Evolutionary conservation across 768 basidiomycete genomes (phyloP), one percentile per base, ranked within the genome.

Genomic region (Chalciporus pseudorubinellus): DNA sequence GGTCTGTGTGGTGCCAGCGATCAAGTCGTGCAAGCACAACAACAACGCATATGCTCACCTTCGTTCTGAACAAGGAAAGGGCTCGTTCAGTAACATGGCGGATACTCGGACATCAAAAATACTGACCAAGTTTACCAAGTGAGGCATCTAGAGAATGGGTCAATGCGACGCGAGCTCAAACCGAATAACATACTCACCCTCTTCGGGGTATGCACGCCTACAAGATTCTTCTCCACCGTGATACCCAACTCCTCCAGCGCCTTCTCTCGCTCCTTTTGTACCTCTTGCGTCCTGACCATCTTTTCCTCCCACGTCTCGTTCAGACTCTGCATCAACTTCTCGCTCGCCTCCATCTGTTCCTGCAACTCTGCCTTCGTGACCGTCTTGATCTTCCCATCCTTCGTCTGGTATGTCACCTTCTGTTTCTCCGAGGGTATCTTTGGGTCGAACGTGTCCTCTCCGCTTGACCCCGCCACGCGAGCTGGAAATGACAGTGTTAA

Each of bases 271-370:
- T 98, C 95, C 64, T 89, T 90, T 76, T 98, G 95, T 26, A 98
- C 90, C 70, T 92, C 88, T 66, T 93, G 88, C 18, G 95, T 98
- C 66, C 92, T 81, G 62, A 74, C 72, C 77, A 98, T 74, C 75
- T 95, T 95, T 72, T 98, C 77, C 71, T 99, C 94, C 95, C 94
- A 98, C 6, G 92, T 97, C 74, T 95, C 88, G 63, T 95, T 95
- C 64, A 95, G 71, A 62, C 85, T 79, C 70, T 94, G 81, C 92
- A 98, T 94, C 48, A 97, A 72, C 73, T 94, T 95, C 75, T 99
- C 95, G 69, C 92, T 88, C 33, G 88, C 75, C 74, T 95, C 91
- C 75, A 98, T 85, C 71, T 98, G 95, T 57, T 99, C 97, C 69
- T 98, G 94, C 51, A 99, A 75, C 68, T 94, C 97, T 8, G 95